These are phyloP conservation scores for Coemansia sp. DNA, from an alignment of 192 early-diverging fungal genomes.

Conservation along the genomic window DNA sequence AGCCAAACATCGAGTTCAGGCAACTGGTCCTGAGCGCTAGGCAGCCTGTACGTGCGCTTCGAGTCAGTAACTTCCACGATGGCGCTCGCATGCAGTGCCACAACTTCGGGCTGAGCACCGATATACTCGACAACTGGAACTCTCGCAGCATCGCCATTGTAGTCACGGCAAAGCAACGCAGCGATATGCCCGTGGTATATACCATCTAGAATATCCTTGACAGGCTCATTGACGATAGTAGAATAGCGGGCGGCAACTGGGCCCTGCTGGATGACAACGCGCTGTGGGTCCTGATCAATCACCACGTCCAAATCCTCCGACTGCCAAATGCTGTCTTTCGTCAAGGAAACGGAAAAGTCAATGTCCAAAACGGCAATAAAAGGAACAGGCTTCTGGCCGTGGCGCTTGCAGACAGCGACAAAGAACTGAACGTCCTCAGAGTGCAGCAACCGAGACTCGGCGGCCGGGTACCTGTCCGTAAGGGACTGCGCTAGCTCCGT, in stretches of 20 bases:
- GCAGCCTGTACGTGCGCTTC: no score
- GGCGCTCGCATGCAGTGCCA: no score
- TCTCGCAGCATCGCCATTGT: constrained; percentile 55
- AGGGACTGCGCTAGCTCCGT: constrained; percentile 32
- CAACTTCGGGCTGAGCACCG: constrained; percentile 10
- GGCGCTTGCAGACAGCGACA: no score
- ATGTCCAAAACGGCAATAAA: constrained; percentile 90
- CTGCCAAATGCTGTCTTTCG: constrained; percentile 93
- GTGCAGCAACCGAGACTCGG: constrained; percentile 23
- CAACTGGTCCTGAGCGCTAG: no score
- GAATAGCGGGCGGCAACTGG: constrained; percentile 77
- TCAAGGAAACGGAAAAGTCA: constrained; percentile 86
- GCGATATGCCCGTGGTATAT: constrained; percentile 80
- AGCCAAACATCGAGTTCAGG: no score
- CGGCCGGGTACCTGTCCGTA: constrained; percentile 8
- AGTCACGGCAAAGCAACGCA: constrained; percentile 69
- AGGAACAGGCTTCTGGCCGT: no score
- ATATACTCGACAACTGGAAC: constrained; percentile 81
- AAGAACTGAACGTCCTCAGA: no score
- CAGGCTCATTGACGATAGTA: constrained; percentile 75
- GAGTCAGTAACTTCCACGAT: no score
- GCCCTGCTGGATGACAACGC: constrained; percentile 85
- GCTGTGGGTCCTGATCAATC: constrained; percentile 78
- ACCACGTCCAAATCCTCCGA: constrained; percentile 84
- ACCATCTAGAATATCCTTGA: constrained; percentile 81